phyloP scores from a whole-genome alignment of 257 asterid genomes.

The Primulina huaijiensis region DNA sequence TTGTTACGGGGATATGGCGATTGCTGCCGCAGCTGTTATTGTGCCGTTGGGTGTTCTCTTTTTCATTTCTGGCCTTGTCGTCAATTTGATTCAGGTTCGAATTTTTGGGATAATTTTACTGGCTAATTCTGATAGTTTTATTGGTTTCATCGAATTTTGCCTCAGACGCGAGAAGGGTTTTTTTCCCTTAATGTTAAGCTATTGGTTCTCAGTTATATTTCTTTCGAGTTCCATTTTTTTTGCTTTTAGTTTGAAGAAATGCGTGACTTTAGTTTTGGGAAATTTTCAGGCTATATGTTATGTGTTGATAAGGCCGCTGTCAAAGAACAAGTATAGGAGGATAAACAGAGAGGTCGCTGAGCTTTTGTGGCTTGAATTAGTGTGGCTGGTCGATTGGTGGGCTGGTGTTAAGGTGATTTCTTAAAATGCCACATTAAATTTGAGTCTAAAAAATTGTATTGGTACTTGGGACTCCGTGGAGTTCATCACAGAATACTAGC shows the following conservation, averaged over 20 bases:
- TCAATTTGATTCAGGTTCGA: constrained; percentile 72
- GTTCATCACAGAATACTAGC: neutral
- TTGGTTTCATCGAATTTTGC: neutral
- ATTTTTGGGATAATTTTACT: neutral
- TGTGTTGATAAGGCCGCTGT: constrained; percentile 62
- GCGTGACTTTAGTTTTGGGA: neutral
- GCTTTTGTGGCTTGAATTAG: constrained; percentile 89
- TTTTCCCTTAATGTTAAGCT: neutral
- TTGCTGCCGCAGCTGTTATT: constrained; percentile 73
- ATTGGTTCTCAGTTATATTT: neutral
- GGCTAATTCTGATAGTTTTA: neutral
- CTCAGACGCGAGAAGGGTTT: neutral
- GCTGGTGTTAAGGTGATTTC: constrained; percentile 79
- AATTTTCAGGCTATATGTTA: constrained; percentile 63
- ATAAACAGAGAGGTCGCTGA: constrained; percentile 72
- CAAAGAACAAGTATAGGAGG: constrained; percentile 83
- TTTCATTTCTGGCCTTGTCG: constrained; percentile 76
- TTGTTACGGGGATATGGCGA: constrained; percentile 38
- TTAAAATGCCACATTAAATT: neutral
- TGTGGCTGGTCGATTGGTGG: constrained; percentile 98
- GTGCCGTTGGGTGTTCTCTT: constrained; percentile 84
- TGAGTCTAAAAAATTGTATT: neutral
- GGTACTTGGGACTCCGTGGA: neutral
- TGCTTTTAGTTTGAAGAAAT: constrained; percentile 14
- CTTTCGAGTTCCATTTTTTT: neutral